phyloP scores from a whole-genome alignment of 129 eudicot species.

The Scalesia atractyloides region DNA sequence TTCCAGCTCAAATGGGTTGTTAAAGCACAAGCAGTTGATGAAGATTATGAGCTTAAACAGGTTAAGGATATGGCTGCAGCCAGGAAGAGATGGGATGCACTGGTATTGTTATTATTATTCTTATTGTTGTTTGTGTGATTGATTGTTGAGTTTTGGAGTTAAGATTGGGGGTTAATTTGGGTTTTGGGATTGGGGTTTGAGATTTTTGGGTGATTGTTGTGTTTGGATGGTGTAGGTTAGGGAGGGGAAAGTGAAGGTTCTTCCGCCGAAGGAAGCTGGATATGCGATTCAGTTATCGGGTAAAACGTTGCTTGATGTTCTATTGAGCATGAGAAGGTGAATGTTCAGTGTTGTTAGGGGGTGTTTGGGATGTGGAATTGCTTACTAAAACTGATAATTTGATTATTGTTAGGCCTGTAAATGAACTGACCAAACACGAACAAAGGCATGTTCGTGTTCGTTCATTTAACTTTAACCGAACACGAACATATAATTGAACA shows the following conservation, averaged over 20 bases:
- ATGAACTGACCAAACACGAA: too few relatives aligned
- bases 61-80: conserved; percentile 97
- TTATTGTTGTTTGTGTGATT: too few relatives aligned
- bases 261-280: conserved; percentile 95
- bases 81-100: conserved; percentile 90
- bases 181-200: too few relatives aligned
- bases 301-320: conserved; percentile 82
- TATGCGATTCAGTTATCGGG: conserved; percentile 90
- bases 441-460: too few relatives aligned
- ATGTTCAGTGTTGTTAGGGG: background rate
- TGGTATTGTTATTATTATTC: conserved; percentile 39
- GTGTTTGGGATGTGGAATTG: conserved; percentile 7
- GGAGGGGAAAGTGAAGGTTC: conserved; percentile 84
- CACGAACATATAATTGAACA: too few relatives aligned
- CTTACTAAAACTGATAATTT: background rate
- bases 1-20: conserved; percentile 39
- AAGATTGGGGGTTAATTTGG: too few relatives aligned
- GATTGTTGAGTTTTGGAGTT: too few relatives aligned
- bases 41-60: conserved; percentile 88
- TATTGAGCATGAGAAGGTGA: conserved; percentile 82
- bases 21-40: conserved; percentile 72
- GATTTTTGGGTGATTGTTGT: too few relatives aligned
- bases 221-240: conserved; percentile 50
- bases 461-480: too few relatives aligned
- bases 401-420: background rate